These are phyloP conservation scores for Microcyclospora pomicola DNA, from an alignment of 2,329 filamentous ascomycete genomes.

Conservation along the genomic window DNA sequence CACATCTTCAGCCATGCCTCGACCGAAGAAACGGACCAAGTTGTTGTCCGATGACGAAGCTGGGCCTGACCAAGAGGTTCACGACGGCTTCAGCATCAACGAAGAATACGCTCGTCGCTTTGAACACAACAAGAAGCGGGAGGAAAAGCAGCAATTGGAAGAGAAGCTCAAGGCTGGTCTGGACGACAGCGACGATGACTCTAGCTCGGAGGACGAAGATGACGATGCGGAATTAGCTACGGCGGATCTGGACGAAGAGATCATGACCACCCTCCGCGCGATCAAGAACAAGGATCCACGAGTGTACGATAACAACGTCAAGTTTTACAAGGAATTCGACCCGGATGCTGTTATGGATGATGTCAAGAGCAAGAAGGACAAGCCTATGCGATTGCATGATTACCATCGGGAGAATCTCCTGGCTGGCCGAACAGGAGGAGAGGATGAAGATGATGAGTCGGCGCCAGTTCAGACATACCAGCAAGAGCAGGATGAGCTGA, in stretches of 20 bases:
- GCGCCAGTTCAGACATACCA: conserved; percentile 55
- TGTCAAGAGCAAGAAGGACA: conserved; percentile 50
- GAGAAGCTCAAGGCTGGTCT: conserved; percentile 54
- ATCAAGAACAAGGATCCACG: conserved; percentile 83
- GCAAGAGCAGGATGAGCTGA: conserved; percentile 76
- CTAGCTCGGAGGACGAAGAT: conserved; percentile 61
- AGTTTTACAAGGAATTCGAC: conserved; percentile 60
- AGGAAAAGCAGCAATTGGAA: conserved; percentile 70
- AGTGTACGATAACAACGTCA: conserved; percentile 68
- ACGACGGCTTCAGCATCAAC: conserved; percentile 58
- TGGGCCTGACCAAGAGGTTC: conserved; percentile 7
- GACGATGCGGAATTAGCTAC: conserved; percentile 81
- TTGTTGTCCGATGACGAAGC: conserved; percentile 18
- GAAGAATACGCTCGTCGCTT: conserved; percentile 78
- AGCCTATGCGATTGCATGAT: conserved; percentile 73
- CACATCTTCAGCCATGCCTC: conserved; percentile 1
- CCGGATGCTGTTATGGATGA: conserved; percentile 29
- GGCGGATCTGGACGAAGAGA: conserved; percentile 71
- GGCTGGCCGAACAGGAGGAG: conserved; percentile 49
- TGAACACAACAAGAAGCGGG: conserved; percentile 94
- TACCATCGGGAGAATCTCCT: conserved; percentile 89
- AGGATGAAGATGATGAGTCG: conserved; percentile 41
- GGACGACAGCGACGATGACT: conserved; percentile 45
- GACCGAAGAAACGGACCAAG: conserved; percentile 20
- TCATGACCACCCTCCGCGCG: conserved; percentile 72